Conservation (phyloP, 306 rosid species). For the Astragalus membranaceus region DNA sequence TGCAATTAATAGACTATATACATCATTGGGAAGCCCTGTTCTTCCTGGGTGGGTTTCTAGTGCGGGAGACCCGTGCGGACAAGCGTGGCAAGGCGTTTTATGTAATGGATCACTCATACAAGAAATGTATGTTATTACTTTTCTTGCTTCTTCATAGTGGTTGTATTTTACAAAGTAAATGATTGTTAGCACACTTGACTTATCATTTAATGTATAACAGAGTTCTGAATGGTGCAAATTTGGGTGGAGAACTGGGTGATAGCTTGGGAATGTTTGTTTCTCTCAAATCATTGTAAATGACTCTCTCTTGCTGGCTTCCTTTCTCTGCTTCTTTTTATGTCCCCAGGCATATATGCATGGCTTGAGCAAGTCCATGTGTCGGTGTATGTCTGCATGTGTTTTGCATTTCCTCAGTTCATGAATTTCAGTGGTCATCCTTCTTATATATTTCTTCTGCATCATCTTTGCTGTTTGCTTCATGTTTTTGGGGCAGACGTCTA, state of each 20-base stretch:
- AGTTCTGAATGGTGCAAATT: slow-evolving; percentile 64
- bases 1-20: slow-evolving; percentile 66
- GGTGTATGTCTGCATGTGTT: not conserved
- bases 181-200: not conserved
- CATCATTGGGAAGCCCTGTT: slow-evolving; percentile 64
- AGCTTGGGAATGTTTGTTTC: slow-evolving; percentile 60
- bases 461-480: slow-evolving; percentile 16
- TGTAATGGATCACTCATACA: slow-evolving; percentile 58
- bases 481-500: slow-evolving; percentile 54
- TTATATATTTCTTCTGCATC: not conserved
- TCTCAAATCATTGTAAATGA: slow-evolving; percentile 56
- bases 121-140: slow-evolving; percentile 48
- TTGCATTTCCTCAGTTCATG: slow-evolving; percentile 3
- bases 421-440: not conserved
- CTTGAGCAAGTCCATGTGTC: not conserved
- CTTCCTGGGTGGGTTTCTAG: slow-evolving; percentile 80
- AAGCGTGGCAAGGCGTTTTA: slow-evolving; percentile 84
- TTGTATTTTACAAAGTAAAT: not conserved
- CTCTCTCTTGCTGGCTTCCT: slow-evolving; percentile 10
- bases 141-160: not conserved
- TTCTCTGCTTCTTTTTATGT: slow-evolving; percentile 2
- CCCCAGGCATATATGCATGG: not conserved
- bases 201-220: slow-evolving; percentile 38
- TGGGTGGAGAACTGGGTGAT: slow-evolving; percentile 84
- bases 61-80: slow-evolving; percentile 92